Evolutionary conservation across 1,284 basidiomycete genomes (phyloP).

Genomic region (Malassezia equina): DNA sequence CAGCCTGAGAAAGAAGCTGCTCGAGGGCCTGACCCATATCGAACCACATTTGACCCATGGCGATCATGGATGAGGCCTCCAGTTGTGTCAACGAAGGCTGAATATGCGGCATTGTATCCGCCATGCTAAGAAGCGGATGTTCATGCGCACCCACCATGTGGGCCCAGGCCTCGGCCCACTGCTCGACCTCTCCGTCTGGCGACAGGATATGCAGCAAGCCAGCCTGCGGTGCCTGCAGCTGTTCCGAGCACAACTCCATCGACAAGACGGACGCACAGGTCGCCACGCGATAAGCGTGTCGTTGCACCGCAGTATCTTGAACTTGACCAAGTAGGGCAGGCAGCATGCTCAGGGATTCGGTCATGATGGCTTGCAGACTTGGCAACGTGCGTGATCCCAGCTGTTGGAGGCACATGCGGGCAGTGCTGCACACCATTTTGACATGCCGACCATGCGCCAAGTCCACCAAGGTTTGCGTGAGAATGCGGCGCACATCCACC

Average conservation of each 20-base stretch:
- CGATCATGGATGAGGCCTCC: not conserved
- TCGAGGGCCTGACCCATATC: not conserved
- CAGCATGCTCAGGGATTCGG: not conserved
- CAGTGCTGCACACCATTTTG: not conserved
- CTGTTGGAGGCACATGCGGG: not conserved
- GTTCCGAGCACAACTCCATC: not conserved
- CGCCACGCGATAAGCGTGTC: not conserved
- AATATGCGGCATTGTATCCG: not conserved
- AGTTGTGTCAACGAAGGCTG: not conserved
- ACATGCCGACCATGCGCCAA: not conserved
- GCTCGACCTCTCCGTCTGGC: not conserved
- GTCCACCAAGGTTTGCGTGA: constrained; percentile 3
- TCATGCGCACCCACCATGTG: not conserved
- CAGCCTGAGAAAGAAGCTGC: not conserved
- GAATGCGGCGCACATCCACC: not conserved
- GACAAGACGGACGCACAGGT: not conserved
- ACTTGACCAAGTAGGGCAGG: not conserved
- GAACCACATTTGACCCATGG: not conserved
- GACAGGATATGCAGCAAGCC: not conserved
- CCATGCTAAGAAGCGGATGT: not conserved
- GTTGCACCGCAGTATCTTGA: not conserved
- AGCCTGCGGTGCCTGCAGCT: not conserved
- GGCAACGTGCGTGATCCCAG: not conserved
- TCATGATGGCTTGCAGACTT: not conserved
- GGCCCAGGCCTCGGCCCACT: not conserved